phyloP scores from a whole-genome alignment of 169 alveolate genomes.

The Plasmodium coatneyi region DNA sequence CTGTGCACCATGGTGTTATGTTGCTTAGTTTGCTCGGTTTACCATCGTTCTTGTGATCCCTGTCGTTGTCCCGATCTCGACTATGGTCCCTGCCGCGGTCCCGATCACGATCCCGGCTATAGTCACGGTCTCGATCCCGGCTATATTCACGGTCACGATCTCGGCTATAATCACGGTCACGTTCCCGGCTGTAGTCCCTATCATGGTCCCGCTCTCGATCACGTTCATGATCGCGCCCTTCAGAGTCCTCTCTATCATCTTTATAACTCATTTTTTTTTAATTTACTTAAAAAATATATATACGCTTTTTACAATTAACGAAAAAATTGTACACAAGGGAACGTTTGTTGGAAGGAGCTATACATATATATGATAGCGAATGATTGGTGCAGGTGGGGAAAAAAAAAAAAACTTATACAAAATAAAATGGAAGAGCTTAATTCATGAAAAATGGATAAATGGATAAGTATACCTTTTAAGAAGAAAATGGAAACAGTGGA shows the following conservation, averaged over 20 bases:
- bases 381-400: not conserved
- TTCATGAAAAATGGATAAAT: not conserved
- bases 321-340: constrained; percentile 1
- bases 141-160: not conserved
- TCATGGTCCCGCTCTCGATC: not conserved
- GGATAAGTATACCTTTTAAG: not conserved
- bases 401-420: not conserved
- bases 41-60: constrained; percentile 70
- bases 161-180: not conserved
- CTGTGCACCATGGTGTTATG: not conserved
- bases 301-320: not conserved
- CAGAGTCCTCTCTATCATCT: constrained; percentile 53
- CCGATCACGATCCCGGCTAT: not conserved
- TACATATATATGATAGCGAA: not conserved
- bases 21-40: not conserved
- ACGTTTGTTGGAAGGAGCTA: not conserved
- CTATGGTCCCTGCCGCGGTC: not conserved
- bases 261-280: constrained; percentile 54
- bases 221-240: constrained; percentile 14
- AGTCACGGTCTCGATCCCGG: not conserved
- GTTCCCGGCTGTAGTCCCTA: not conserved
- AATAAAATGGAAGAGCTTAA: not conserved
- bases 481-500: not conserved
- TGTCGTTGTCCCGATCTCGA: not conserved
- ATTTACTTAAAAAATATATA: constrained; percentile 8